Evolutionary conservation across 305 asterid genomes (phyloP).

Genomic region (Ruellia speciosa): DNA sequence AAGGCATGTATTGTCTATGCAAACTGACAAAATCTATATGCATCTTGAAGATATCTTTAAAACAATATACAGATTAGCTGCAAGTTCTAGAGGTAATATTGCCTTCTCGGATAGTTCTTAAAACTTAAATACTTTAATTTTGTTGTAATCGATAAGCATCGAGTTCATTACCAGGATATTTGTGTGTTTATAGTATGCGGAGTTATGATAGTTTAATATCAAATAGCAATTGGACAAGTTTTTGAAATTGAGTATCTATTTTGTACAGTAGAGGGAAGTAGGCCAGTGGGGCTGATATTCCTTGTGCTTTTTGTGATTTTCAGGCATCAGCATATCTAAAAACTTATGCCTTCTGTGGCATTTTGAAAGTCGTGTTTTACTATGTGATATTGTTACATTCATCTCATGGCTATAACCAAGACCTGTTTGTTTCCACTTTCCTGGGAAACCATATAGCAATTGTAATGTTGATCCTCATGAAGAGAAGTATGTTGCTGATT

Average conservation of each 20-base stretch:
- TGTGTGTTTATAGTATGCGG: too few relatives aligned
- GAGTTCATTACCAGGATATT: too few relatives aligned
- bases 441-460: constrained; percentile 37
- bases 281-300: background rate
- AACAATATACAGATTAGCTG: too few relatives aligned
- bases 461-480: constrained; percentile 33
- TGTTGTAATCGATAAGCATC: too few relatives aligned
- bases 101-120: too few relatives aligned
- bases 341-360: background rate
- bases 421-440: constrained; percentile 6
- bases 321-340: background rate
- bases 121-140: too few relatives aligned
- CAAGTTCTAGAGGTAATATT: too few relatives aligned
- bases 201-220: background rate
- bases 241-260: too few relatives aligned
- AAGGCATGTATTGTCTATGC: background rate
- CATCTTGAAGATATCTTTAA: too few relatives aligned
- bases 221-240: background rate
- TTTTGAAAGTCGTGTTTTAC: background rate
- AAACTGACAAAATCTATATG: too few relatives aligned
- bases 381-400: background rate
- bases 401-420: background rate
- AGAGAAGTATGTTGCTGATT: constrained; percentile 30
- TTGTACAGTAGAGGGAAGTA: too few relatives aligned
- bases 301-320: constrained; percentile 1